phyloP scores from a whole-genome alignment of 495 filamentous ascomycete species.

The Neurospora discreta region DNA sequence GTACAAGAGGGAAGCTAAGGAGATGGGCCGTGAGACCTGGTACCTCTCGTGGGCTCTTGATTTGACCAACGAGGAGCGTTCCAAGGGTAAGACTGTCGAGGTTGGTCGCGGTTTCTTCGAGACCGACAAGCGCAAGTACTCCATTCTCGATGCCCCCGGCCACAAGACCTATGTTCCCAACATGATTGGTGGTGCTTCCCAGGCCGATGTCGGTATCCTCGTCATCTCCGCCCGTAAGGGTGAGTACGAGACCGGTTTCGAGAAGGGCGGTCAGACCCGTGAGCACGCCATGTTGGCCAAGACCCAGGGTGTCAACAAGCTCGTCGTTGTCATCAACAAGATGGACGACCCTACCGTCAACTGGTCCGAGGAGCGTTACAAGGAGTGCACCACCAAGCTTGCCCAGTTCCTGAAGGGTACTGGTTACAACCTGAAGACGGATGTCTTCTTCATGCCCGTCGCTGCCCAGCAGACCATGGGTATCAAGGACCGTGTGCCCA shows the following conservation, averaged over 20 bases:
- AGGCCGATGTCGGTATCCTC: slow-evolving; percentile 90
- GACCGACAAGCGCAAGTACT: slow-evolving; percentile 78
- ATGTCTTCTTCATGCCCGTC: slow-evolving; percentile 92
- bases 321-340: slow-evolving; percentile 91
- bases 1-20: slow-evolving; percentile 92
- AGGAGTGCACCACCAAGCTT: slow-evolving; percentile 86
- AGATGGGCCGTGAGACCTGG: slow-evolving; percentile 92
- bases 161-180: slow-evolving; percentile 94
- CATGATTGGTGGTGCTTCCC: slow-evolving; percentile 92
- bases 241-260: slow-evolving; percentile 99
- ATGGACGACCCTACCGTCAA: slow-evolving; percentile 97
- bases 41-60: slow-evolving; percentile 97
- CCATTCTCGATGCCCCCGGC: slow-evolving; percentile 89
- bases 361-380: slow-evolving; percentile 85
- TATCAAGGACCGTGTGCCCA: slow-evolving; percentile 79
- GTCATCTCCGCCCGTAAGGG: slow-evolving; percentile 96
- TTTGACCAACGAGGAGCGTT: slow-evolving; percentile 87
- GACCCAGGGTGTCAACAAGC: slow-evolving; percentile 94
- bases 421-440: slow-evolving; percentile 84
- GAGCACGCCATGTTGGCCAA: slow-evolving; percentile 96
- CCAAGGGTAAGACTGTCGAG: slow-evolving; percentile 98
- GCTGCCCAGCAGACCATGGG: slow-evolving; percentile 75
- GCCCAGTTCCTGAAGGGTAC: slow-evolving; percentile 76
- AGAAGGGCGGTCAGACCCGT: slow-evolving; percentile 93
- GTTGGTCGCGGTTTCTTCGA: slow-evolving; percentile 96